Conservation (phyloP, 1,139 yeast species). For the Pichia sp. region DNA sequence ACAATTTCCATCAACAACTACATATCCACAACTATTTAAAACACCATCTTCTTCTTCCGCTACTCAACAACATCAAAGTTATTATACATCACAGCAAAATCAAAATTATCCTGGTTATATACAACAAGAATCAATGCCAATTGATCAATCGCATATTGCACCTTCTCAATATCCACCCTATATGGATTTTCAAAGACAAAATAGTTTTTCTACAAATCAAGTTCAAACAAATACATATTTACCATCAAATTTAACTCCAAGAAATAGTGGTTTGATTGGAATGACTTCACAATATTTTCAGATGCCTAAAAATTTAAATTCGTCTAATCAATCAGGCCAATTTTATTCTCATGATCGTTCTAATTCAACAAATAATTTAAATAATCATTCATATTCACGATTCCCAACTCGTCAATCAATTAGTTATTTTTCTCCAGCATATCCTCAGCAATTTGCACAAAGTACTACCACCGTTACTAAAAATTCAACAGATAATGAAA, state of each 20-base stretch:
- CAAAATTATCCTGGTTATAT: not conserved
- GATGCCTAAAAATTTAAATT: not conserved
- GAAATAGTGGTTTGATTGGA: conserved; percentile 1
- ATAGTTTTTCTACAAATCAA: not conserved
- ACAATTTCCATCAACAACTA: not conserved
- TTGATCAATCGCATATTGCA: not conserved
- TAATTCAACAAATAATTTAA: too few relatives aligned
- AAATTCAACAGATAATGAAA: too few relatives aligned
- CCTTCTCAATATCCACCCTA: not conserved
- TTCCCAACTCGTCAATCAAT: not conserved
- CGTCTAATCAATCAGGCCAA: too few relatives aligned
- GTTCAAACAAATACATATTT: not conserved
- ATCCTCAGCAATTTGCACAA: not conserved
- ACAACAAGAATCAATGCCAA: not conserved
- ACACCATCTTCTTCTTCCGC: too few relatives aligned
- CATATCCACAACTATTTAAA: not conserved
- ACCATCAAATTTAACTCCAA: not conserved
- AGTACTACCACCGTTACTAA: too few relatives aligned
- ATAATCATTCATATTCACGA: not conserved
- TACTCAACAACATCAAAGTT: not conserved
- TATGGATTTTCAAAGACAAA: not conserved
- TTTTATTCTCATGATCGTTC: too few relatives aligned
- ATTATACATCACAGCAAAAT: not conserved
- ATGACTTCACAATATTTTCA: not conserved
- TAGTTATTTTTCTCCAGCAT: not conserved